Percentiles rank a stretch among this genome's conserved stretches.
Evolutionary conservation across 1,284 basidiomycete species (phyloP).

Genomic region (Naganishia sp.): DNA sequence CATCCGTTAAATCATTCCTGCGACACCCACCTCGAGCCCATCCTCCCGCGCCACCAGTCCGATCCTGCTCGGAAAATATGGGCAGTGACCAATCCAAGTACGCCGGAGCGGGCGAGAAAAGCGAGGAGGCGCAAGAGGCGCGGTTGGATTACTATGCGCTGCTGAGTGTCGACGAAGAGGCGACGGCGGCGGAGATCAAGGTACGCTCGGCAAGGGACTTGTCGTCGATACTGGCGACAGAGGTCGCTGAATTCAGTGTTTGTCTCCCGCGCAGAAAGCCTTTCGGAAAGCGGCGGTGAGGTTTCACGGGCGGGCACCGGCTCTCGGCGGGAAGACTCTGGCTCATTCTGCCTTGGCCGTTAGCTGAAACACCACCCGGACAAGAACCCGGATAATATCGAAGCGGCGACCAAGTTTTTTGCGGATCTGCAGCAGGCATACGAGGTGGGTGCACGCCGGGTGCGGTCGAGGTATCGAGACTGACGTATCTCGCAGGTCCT

Average conservation of each 20-base stretch:
- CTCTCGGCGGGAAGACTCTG: not conserved
- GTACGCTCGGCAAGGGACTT: constrained; percentile 53
- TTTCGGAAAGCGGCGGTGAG: constrained; percentile 72
- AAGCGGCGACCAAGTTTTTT: constrained; percentile 85
- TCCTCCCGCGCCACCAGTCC: not conserved
- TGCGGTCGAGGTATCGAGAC: constrained; percentile 19
- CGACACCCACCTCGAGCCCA: not conserved
- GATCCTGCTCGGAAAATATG: not conserved
- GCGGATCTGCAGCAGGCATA: constrained; percentile 90
- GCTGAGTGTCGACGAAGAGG: constrained; percentile 74
- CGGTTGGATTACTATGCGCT: constrained; percentile 73
- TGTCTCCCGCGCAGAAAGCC: constrained; percentile 61
- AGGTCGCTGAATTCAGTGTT: not conserved
- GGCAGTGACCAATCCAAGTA: constrained; percentile 31
- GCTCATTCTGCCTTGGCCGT: not conserved
- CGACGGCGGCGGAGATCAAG: constrained; percentile 84
- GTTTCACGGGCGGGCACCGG: not conserved
- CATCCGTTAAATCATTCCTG: not conserved
- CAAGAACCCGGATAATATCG: constrained; percentile 78
- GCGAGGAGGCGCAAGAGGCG: constrained; percentile 3
- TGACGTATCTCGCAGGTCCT: constrained; percentile 62
- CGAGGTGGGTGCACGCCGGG: constrained; percentile 63
- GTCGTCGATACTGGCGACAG: too few species aligned
- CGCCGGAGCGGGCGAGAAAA: not conserved
- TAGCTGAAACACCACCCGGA: constrained; percentile 83